Conservation (phyloP, 108 stramenopile genomes). For the Nannochloropsis gaditana region DNA sequence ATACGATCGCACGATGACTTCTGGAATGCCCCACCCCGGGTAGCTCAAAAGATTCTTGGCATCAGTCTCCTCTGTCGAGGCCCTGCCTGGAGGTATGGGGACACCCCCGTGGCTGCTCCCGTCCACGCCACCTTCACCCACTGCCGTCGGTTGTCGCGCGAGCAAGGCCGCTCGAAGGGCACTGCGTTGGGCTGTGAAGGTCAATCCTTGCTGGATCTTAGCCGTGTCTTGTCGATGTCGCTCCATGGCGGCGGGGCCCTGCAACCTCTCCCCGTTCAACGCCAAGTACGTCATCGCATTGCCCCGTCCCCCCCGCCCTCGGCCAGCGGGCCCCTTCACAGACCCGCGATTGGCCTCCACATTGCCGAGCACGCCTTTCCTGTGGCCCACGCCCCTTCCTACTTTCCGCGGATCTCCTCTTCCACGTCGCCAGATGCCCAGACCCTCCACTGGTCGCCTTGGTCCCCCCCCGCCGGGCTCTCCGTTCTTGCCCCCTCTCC, state of each 20-base stretch:
- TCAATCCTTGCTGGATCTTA: neutral
- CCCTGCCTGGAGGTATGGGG: neutral
- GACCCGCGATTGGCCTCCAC: neutral
- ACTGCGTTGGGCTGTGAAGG: neutral
- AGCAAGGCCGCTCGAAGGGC: neutral
- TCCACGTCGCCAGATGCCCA: neutral
- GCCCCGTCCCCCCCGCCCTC: no score
- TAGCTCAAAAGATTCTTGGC: neutral
- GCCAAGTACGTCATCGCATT: neutral
- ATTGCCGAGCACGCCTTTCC: neutral
- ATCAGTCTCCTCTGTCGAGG: neutral
- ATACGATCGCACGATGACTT: conserved; percentile 18
- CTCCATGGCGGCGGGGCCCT: neutral
- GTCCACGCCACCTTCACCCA: neutral
- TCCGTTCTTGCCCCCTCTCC: neutral
- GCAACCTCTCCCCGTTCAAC: neutral
- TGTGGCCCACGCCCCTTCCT: neutral
- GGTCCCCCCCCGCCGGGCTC: neutral
- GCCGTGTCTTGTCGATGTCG: neutral
- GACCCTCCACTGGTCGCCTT: neutral
- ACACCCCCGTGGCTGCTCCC: neutral
- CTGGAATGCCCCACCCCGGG: conserved; percentile 29
- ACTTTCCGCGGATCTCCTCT: neutral
- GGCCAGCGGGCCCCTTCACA: no score
- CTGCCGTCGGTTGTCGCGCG: neutral